phyloP scores from a whole-genome alignment of 495 filamentous ascomycete genomes.

The Annulohypoxylon bovei region DNA sequence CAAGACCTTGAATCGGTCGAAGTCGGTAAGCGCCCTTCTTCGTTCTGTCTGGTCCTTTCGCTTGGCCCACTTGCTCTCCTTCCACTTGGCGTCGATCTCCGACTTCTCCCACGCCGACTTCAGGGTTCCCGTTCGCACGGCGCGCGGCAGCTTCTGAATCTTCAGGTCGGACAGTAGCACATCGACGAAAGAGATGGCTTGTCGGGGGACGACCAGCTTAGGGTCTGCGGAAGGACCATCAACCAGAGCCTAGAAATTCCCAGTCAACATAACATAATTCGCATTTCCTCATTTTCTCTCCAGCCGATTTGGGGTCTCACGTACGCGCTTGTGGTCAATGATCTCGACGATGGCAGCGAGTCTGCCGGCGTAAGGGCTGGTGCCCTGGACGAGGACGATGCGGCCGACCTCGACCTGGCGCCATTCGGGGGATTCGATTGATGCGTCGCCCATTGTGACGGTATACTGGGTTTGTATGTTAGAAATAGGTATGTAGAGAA shows the following conservation, averaged over 20 bases:
- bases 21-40: slow-evolving; percentile 92
- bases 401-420: slow-evolving; percentile 97
- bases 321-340: slow-evolving; percentile 99
- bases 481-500: slow-evolving; percentile 22
- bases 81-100: slow-evolving; percentile 91
- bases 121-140: slow-evolving; percentile 81
- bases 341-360: slow-evolving; percentile 97
- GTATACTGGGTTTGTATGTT: slow-evolving; percentile 33
- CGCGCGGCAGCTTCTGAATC: slow-evolving; percentile 87
- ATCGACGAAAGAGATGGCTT: slow-evolving; percentile 79
- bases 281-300: background rate
- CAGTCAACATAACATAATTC: slow-evolving; percentile 40
- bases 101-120: slow-evolving; percentile 86
- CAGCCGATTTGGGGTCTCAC: slow-evolving; percentile 55
- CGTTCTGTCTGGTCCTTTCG: slow-evolving; percentile 81
- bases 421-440: slow-evolving; percentile 81
- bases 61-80: slow-evolving; percentile 88
- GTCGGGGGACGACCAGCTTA: slow-evolving; percentile 81
- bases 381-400: slow-evolving; percentile 82
- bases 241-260: slow-evolving; percentile 78
- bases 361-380: slow-evolving; percentile 78
- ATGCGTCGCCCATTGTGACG: slow-evolving; percentile 63
- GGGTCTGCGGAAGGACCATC: slow-evolving; percentile 87
- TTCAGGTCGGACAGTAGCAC: slow-evolving; percentile 90
- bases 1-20: slow-evolving; percentile 99